Conservation (phyloP, 139 green algal genomes). For the Chlorella sp. region DNA sequence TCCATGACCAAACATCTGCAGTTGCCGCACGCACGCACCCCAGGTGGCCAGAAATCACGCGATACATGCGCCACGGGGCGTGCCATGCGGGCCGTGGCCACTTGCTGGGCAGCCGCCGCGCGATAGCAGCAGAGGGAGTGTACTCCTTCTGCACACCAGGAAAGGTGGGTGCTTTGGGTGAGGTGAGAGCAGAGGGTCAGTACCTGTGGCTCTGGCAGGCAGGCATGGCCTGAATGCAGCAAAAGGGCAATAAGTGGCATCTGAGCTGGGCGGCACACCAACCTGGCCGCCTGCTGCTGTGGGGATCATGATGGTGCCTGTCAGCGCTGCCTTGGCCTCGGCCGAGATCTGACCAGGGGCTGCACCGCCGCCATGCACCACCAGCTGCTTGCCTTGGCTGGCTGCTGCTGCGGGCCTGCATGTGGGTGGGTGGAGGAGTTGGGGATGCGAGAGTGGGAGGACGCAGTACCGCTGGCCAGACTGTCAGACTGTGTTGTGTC, state of each 20-base stretch:
- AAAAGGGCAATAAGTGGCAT: too few relatives aligned
- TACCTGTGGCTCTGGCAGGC: too few relatives aligned
- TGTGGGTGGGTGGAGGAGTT: too few relatives aligned
- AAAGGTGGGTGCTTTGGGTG: not conserved
- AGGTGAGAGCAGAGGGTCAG: too few relatives aligned
- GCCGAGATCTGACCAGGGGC: constrained; percentile 28
- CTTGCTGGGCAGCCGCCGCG: constrained; percentile 83
- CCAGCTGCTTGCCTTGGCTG: constrained; percentile 23
- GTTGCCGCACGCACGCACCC: constrained; percentile 86
- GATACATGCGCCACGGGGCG: constrained; percentile 95
- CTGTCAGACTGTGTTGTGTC: too few relatives aligned
- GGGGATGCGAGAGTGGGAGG: too few relatives aligned
- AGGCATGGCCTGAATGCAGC: too few relatives aligned
- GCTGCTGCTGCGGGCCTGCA: constrained; percentile 17
- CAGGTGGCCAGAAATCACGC: constrained; percentile 96
- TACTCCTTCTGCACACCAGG: constrained; percentile 58
- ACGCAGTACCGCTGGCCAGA: too few relatives aligned
- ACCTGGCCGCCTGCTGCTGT: constrained; percentile 54
- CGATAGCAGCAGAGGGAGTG: constrained; percentile 63
- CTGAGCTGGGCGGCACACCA: not conserved
- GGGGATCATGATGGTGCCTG: constrained; percentile 48
- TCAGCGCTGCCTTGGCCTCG: constrained; percentile 39
- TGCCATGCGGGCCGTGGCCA: constrained; percentile 96
- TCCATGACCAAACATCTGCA: too few relatives aligned
- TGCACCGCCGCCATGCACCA: constrained; percentile 27